Conservation (phyloP, 306 rosid species). For the Glycine tomentella region DNA sequence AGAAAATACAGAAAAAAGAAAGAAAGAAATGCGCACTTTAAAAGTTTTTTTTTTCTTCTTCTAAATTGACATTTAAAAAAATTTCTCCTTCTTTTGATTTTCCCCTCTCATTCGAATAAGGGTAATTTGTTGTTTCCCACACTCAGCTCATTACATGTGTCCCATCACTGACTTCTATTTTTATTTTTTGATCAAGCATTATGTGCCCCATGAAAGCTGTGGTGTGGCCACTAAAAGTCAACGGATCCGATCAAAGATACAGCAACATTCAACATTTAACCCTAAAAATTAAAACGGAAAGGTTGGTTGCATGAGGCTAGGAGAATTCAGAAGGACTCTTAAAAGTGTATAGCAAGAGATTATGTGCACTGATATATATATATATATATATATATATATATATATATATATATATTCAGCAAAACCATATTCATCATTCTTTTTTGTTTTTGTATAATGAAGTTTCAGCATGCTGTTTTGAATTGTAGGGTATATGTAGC, state of each 20-base stretch:
- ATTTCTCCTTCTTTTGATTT: neutral
- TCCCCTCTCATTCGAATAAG: neutral
- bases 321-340: neutral
- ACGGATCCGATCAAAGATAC: conserved; percentile 16
- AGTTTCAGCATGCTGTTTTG: conserved; percentile 1
- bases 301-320: neutral
- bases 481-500: neutral
- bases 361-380: neutral
- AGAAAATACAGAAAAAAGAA: too few relatives aligned
- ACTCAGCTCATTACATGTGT: neutral
- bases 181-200: conserved; percentile 12
- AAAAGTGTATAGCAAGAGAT: neutral
- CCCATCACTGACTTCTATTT: conserved; percentile 15
- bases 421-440: conserved; percentile 8
- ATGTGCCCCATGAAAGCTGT: neutral
- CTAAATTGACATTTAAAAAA: neutral
- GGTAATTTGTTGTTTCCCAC: neutral
- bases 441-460: neutral
- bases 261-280: conserved; percentile 19
- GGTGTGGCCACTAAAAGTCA: conserved; percentile 27
- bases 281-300: conserved; percentile 34
- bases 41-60: too few relatives aligned
- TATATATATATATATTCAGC: too few relatives aligned
- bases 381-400: too few relatives aligned
- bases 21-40: too few relatives aligned